Base-by-base conservation (phyloP, 2,329 filamentous ascomycete species). In the Biscogniauxia marginata region DNA sequence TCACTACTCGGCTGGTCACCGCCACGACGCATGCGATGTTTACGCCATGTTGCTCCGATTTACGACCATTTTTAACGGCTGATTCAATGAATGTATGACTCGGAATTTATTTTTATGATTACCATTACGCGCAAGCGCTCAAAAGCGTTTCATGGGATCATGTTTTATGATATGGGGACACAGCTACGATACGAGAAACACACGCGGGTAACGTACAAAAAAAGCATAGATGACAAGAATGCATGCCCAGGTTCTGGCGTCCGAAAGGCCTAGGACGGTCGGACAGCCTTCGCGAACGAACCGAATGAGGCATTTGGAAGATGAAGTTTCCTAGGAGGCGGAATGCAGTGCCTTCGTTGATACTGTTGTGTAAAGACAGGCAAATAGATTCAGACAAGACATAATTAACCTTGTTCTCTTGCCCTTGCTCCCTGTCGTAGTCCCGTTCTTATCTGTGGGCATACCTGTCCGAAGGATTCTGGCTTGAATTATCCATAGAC, bases 11-110 rank as follows among this genome's bases (percentile, higher is more conserved):
- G 67, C 65, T 66, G 68, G 68, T 68, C 68, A 67, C 65, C 65
- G 65, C 65, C 64, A 61, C 54, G 58, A 56, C 55, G 62, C 63
- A 67, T 66, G 63, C 67, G 63, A 70, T 62, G 61, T 62, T 66
- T 65, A 67, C 62, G 63, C 59, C 65, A 70, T 65, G 63, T 67
- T 65, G 60, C 61, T 65, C 64, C 62, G 66, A 69, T 63, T 71
- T 69, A 71, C 61, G 68, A 71, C 59, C 65, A 56, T 59, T 63
- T 63, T 64, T 63, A 65, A 39, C 65, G 65, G 67, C 63, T 63
- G 55, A 63, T 69, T 67, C 68, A 62, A 72, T 62, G 70, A 72
- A 55, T 71, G 69, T 71, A 72, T 70, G 70, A 72, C 66, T 63
- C 67, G 61, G 54, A 61, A 65, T 62, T 57, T 54, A 62, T 63